Conservation (phyloP, 768 basidiomycete species). For the Podaxis sp. region DNA sequence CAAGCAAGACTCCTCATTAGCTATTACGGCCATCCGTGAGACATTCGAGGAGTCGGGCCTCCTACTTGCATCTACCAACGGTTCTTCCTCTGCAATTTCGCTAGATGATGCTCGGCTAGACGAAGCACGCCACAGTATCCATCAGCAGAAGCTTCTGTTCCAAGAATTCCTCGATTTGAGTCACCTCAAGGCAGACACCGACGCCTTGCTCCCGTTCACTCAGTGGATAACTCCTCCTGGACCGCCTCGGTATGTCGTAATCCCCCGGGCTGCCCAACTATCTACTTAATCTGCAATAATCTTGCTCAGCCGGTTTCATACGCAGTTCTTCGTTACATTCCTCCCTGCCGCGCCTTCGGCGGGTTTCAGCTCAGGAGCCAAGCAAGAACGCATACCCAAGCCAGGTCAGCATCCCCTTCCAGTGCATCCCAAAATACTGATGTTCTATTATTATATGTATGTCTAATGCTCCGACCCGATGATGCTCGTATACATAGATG, state of each 20-base stretch:
- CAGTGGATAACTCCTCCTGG: slow-evolving; percentile 72
- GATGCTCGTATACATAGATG: slow-evolving; percentile 37
- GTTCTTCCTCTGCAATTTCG: slow-evolving; percentile 11
- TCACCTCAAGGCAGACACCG: slow-evolving; percentile 41
- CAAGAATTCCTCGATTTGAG: slow-evolving; percentile 50
- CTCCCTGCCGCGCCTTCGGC: slow-evolving; percentile 43
- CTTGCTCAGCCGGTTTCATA: slow-evolving; percentile 59
- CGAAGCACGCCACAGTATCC: slow-evolving; percentile 54
- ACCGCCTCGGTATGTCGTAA: slow-evolving; percentile 43
- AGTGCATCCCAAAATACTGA: neutral
- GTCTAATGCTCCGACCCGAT: neutral
- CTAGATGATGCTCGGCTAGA: slow-evolving; percentile 45
- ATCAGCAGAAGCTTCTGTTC: slow-evolving; percentile 51
- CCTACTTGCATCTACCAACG: slow-evolving; percentile 43
- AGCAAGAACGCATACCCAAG: slow-evolving; percentile 60
- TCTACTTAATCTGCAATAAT: slow-evolving; percentile 8
- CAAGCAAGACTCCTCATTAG: slow-evolving; percentile 55
- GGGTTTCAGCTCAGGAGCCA: slow-evolving; percentile 53
- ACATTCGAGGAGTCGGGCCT: slow-evolving; percentile 78
- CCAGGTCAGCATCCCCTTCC: slow-evolving; percentile 35
- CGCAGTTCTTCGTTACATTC: slow-evolving; percentile 70
- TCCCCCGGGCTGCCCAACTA: neutral
- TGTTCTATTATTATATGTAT: neutral
- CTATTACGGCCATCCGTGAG: slow-evolving; percentile 70
- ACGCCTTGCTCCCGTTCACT: slow-evolving; percentile 64